Base-by-base conservation (phyloP, 2,329 filamentous ascomycete species). In the Epicoccum sorghinum region DNA sequence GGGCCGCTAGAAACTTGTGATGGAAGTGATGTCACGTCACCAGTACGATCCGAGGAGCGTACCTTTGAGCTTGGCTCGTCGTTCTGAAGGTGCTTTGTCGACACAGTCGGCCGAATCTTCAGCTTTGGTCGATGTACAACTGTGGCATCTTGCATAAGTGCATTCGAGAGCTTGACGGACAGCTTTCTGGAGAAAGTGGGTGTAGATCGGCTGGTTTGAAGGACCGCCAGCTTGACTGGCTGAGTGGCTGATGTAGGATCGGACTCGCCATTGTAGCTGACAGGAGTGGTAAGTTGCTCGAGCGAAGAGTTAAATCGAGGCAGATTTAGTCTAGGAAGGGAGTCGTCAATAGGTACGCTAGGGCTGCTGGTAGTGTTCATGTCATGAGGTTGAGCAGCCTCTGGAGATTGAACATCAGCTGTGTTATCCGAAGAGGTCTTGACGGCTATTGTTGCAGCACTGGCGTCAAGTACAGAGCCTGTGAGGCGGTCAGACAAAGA, bases 221-320 rank as follows among this genome's bases (percentile, higher is more conserved):
- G 37, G 10, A 47, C 38, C 4, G 45, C 36, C 24, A 61, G 54
- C 29, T 57, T 55, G 14, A 53, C 53, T n/a, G 50, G 52, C 30
- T 40, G 54, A 4, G 45, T 30, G 25, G 47, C 51, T 40, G 65
- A 54, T 18, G 60, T 57, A 7, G 68, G 71, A 30, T 74, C 71
- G 8, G 69, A 74, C 37, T 73, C 70, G 43, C 72, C 70, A 60
- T 75, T 71, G 36, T 71, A 67, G 4, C 57, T 59, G 10, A 66
- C 59, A 43, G 70, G 58, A 32, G 66, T 68, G 30, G 66, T 64
- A 13, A 72, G 59, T 27, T 66, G 66, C 7, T 64, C 38, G 10
- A 65, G 37, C 9, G 66, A 69, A 6, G 66, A 64, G 9, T 55
- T 52, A 6, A 52, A 42, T 14, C 57, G 57, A 13, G 57, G 57